Evolutionary conservation across 148 eudicot genomes (phyloP).

Genomic region (Simmondsia chinensis): DNA sequence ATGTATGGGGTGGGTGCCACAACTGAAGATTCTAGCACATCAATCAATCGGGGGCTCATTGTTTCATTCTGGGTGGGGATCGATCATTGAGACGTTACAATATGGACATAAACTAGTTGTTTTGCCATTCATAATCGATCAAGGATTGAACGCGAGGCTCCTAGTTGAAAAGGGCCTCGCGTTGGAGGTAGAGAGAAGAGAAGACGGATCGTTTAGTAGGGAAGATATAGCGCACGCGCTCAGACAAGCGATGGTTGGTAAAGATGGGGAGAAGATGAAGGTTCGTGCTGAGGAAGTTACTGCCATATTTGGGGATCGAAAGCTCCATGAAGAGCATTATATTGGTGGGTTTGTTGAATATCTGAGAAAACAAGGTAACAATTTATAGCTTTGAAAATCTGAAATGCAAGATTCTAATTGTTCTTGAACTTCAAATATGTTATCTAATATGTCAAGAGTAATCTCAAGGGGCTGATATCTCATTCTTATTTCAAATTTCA

Average conservation of each 20-base stretch:
- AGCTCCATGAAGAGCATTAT: constrained; percentile 6
- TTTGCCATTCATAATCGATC: constrained; percentile 7
- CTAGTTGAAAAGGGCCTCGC: constrained; percentile 1
- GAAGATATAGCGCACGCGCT: constrained; percentile 1
- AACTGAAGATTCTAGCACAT: background rate
- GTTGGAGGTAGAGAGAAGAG: constrained; percentile 4
- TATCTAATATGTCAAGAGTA: too few relatives aligned
- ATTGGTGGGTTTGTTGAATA: too few relatives aligned
- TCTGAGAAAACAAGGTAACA: too few relatives aligned
- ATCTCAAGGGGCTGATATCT: too few relatives aligned
- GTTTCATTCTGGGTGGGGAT: constrained; percentile 10
- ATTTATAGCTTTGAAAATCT: too few relatives aligned
- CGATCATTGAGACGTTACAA: constrained; percentile 2
- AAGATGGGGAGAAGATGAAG: constrained; percentile 4
- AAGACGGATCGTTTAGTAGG: constrained; percentile 8
- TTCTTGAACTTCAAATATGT: too few relatives aligned
- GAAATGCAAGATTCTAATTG: too few relatives aligned
- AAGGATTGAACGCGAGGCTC: constrained; percentile 8
- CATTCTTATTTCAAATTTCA: too few relatives aligned
- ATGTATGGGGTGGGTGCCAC: constrained; percentile 1
- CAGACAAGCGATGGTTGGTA: background rate
- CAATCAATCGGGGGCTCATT: constrained; percentile 8
- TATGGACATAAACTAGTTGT: constrained; percentile 3
- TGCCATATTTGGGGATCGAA: constrained; percentile 1
- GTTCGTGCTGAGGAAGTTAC: background rate